These are phyloP conservation scores for Cornus florida DNA, from an alignment of 148 eudicot genomes.

Conservation along the genomic window DNA sequence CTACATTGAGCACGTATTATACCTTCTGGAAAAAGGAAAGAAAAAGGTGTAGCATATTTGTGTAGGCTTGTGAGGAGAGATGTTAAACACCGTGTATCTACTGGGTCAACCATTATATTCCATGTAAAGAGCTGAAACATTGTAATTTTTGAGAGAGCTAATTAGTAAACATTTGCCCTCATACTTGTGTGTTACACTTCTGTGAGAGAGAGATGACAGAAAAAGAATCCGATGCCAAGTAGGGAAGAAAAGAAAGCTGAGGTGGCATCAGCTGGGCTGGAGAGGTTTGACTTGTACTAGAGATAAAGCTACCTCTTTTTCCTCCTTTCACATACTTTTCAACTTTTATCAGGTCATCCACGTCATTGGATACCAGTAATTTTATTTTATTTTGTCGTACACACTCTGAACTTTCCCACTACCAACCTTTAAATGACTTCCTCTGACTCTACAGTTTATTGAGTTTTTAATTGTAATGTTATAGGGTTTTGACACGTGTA, in stretches of 20 bases:
- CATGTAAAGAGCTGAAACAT: not conserved
- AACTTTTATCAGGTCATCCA: not conserved
- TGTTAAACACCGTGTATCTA: not conserved
- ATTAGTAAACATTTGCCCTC: too few species aligned
- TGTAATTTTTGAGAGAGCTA: not conserved
- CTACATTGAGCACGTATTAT: not conserved
- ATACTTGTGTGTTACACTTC: not conserved
- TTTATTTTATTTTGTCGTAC: not conserved
- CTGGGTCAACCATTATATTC: not conserved
- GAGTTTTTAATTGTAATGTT: too few species aligned
- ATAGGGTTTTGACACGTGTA: too few species aligned
- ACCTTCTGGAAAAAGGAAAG: not conserved
- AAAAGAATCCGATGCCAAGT: not conserved
- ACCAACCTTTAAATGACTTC: not conserved
- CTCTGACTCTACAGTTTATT: too few species aligned
- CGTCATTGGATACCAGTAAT: not conserved
- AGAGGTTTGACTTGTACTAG: not conserved
- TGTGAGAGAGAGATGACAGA: conserved; percentile 1
- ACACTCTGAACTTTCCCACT: not conserved
- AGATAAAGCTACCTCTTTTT: not conserved
- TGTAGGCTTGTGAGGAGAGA: not conserved
- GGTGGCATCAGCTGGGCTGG: not conserved
- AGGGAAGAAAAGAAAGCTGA: not conserved
- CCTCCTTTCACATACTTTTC: not conserved
- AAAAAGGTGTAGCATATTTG: not conserved